Evolutionary conservation across 1,139 yeast species (phyloP).

Genomic region (Sugiyamaella neomexicana): DNA sequence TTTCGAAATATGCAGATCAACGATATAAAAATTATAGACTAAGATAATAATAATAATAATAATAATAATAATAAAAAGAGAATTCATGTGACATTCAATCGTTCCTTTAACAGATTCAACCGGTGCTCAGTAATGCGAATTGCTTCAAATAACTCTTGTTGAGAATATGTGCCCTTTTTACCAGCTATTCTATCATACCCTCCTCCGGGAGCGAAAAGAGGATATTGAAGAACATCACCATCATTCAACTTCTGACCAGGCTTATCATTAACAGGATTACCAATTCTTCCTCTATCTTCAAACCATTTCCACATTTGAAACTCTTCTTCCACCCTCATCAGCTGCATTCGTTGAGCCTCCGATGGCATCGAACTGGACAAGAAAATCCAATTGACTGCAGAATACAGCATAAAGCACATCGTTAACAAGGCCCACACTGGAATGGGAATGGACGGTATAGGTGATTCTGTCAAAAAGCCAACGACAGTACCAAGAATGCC

Average conservation of each 20-base stretch:
- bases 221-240: slow-evolving; percentile 12
- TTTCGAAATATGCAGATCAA: slow-evolving; percentile 1
- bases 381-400: slow-evolving; percentile 20
- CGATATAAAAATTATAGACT: neutral
- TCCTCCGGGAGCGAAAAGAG: slow-evolving; percentile 9
- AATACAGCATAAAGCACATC: slow-evolving; percentile 18
- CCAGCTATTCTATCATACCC: slow-evolving; percentile 5
- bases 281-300: slow-evolving; percentile 48
- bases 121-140: slow-evolving; percentile 55
- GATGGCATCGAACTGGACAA: slow-evolving; percentile 14
- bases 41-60: slow-evolving; percentile 7
- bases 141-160: slow-evolving; percentile 57
- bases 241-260: slow-evolving; percentile 4
- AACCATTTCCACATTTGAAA: slow-evolving; percentile 82
- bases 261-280: neutral
- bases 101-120: slow-evolving; percentile 44
- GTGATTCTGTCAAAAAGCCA: slow-evolving; percentile 16
- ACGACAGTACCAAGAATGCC: slow-evolving; percentile 9
- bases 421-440: slow-evolving; percentile 27
- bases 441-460: slow-evolving; percentile 25
- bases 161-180: slow-evolving; percentile 35
- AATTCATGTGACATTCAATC: slow-evolving; percentile 16
- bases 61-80: neutral
- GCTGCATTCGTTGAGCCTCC: slow-evolving; percentile 19
- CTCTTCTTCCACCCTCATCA: slow-evolving; percentile 52